These are phyloP conservation scores for Penicillium canariense DNA, from an alignment of 495 filamentous ascomycete species.

Conservation along the genomic window DNA sequence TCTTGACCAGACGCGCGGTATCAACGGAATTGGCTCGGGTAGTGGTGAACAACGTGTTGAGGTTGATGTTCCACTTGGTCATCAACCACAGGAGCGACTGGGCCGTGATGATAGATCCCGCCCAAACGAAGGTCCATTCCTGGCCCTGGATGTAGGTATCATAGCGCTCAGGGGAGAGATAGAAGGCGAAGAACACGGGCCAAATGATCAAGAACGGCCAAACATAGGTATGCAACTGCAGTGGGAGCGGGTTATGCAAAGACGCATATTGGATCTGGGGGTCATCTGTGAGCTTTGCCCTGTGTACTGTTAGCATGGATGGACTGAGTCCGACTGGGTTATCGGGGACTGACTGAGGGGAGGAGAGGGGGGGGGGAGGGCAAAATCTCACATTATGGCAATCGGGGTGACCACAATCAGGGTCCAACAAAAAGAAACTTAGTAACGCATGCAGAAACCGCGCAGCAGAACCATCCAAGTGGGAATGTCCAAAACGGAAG, in stretches of 20 bases:
- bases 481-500: conserved; percentile 26
- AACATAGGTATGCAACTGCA: conserved; percentile 79
- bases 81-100: conserved; percentile 92
- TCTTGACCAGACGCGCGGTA: conserved; percentile 86
- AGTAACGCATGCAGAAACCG: conserved; percentile 32
- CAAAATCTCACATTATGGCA: conserved; percentile 37
- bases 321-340: not conserved
- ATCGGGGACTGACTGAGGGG: not conserved
- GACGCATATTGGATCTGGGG: conserved; percentile 83
- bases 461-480: conserved; percentile 13
- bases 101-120: conserved; percentile 77
- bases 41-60: conserved; percentile 79
- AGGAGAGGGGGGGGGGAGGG: conserved; percentile 1
- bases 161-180: conserved; percentile 78
- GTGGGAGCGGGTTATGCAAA: conserved; percentile 82
- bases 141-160: conserved; percentile 80
- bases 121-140: conserved; percentile 97
- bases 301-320: conserved; percentile 30
- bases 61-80: conserved; percentile 94
- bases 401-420: conserved; percentile 36
- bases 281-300: conserved; percentile 83
- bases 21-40: conserved; percentile 66
- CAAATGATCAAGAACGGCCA: conserved; percentile 91
- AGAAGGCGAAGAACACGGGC: conserved; percentile 85
- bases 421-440: conserved; percentile 27